A percentile compares a stretch with the other conserved stretches of the same genome.
These are phyloP conservation scores for Entomortierella beljakovae DNA, from an alignment of 192 early-diverging fungal species.

Conservation along the genomic window DNA sequence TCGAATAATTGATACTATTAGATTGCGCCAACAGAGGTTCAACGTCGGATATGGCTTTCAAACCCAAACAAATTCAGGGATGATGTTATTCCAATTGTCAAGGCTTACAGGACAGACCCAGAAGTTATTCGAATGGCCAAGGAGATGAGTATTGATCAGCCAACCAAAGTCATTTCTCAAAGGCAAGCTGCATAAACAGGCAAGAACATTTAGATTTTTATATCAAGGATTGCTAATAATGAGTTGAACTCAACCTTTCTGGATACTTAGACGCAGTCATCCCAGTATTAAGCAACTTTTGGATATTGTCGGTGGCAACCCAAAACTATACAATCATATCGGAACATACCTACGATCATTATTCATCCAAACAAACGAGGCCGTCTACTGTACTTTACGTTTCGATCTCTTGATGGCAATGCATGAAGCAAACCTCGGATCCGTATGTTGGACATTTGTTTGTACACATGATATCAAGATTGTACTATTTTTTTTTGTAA, in stretches of 20 bases:
- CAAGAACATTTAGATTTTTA: too few species aligned
- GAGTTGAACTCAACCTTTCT: neutral
- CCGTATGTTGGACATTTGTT: slow-evolving; percentile 28
- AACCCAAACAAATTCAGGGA: slow-evolving; percentile 46
- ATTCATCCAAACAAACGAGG: slow-evolving; percentile 48
- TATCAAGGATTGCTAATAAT: neutral
- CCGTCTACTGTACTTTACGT: slow-evolving; percentile 59
- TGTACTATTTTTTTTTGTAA: neutral
- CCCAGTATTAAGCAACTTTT: slow-evolving; percentile 47
- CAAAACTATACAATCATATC: slow-evolving; percentile 49
- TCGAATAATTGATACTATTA: too few species aligned
- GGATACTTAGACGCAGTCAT: slow-evolving; percentile 42
- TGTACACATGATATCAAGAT: too few species aligned
- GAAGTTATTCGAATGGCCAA: slow-evolving; percentile 43
- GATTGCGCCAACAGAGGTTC: slow-evolving; percentile 49
- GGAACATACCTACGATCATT: slow-evolving; percentile 42
- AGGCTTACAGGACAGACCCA: slow-evolving; percentile 36
- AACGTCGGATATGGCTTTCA: slow-evolving; percentile 48
- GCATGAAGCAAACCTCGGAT: slow-evolving; percentile 63
- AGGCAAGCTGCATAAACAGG: too few species aligned
- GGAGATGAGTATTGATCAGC: slow-evolving; percentile 44
- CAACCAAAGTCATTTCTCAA: slow-evolving; percentile 43
- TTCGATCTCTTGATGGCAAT: slow-evolving; percentile 69
- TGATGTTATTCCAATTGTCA: slow-evolving; percentile 45
- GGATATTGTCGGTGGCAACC: slow-evolving; percentile 43